phyloP scores from a whole-genome alignment of 768 basidiomycete genomes.

The Boletus rubroflammeus region DNA sequence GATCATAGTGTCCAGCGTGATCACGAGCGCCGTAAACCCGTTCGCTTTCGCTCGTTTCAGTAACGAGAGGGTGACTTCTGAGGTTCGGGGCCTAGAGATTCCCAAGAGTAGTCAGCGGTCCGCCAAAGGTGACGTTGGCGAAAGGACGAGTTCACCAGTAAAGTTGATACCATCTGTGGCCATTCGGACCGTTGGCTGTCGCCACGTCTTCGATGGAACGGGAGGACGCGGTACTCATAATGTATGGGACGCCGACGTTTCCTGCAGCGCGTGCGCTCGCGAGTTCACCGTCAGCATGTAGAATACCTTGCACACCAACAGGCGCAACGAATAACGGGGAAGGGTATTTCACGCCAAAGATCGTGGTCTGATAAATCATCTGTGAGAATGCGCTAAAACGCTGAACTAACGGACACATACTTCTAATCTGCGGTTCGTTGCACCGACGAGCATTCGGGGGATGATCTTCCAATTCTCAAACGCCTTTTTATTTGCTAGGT shows the following conservation, averaged over 20 bases:
- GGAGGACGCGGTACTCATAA: constrained; percentile 72
- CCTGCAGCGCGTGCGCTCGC: constrained; percentile 64
- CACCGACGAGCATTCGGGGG: constrained; percentile 73
- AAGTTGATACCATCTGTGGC: constrained; percentile 76
- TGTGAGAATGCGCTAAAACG: background rate
- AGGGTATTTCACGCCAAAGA: constrained; percentile 64
- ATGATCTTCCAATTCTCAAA: constrained; percentile 70
- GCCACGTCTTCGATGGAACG: constrained; percentile 79
- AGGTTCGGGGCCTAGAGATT: constrained; percentile 50
- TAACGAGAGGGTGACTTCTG: constrained; percentile 61
- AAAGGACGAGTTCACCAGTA: constrained; percentile 53
- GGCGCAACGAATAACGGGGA: constrained; percentile 67
- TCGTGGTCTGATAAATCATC: constrained; percentile 48
- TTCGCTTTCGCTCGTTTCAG: constrained; percentile 61
- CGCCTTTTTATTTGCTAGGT: constrained; percentile 59
- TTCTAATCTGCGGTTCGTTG: constrained; percentile 54
- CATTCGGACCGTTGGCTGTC: constrained; percentile 56
- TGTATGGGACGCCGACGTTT: constrained; percentile 60
- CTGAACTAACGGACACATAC: constrained; percentile 33
- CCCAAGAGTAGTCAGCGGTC: background rate
- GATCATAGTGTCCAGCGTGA: constrained; percentile 72
- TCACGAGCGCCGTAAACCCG: constrained; percentile 68
- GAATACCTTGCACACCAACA: constrained; percentile 75
- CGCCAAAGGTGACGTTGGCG: background rate
- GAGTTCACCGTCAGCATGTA: constrained; percentile 68